Base-by-base conservation (phyloP, 176 grass and related monocot species). In the Carex parvula region DNA sequence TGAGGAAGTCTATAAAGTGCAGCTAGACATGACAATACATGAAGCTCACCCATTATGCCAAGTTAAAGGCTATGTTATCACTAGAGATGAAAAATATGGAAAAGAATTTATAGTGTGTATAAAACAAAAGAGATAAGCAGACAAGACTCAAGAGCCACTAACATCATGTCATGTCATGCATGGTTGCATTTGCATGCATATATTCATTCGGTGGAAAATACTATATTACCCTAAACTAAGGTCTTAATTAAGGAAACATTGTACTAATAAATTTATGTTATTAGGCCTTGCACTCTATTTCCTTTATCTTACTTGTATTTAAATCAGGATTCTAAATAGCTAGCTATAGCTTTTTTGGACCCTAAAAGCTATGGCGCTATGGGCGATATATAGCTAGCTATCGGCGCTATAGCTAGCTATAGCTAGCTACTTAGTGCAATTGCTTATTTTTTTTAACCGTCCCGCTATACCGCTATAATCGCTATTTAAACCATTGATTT, bases 11-110 rank as follows among this genome's bases (percentile, higher is more conserved):
- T 63, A 46, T 42, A 64, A 48, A 26, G 42, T 41, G 2, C 56
- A 29, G 80, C 20, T 68, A n/a, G 91, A 91, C 83, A 83, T 82
- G 92, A 94, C 92, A 87, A 94, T 62, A 85, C 89, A 61, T n/a
- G 70, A 68, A 62, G 87, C 78, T 56, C 70, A 18, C 30, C 67
- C 83, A 85, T 85, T 78, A 85, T 85, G 83, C 56, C 41, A 61
- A 76, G 70, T 85, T 85, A 85, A 85, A 85, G 68, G 84, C 72
- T 78, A 85, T 26, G 70, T 85, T 85, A 77, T 78, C 71, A 85
- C 62, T 37, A 81, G 60, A 64, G 56, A 81, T 58, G 55, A 75
- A 84, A 24, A 74, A 75, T 30, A 35, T 48, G 64, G 69, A 84
- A 50, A 30, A 30, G 18, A 84, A 55, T 55, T 55, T 64, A 61